Evolutionary conservation across 306 rosid species (phyloP), one percentile per base, ranked within the genome.

Genomic region (Prunus fruticosa): DNA sequence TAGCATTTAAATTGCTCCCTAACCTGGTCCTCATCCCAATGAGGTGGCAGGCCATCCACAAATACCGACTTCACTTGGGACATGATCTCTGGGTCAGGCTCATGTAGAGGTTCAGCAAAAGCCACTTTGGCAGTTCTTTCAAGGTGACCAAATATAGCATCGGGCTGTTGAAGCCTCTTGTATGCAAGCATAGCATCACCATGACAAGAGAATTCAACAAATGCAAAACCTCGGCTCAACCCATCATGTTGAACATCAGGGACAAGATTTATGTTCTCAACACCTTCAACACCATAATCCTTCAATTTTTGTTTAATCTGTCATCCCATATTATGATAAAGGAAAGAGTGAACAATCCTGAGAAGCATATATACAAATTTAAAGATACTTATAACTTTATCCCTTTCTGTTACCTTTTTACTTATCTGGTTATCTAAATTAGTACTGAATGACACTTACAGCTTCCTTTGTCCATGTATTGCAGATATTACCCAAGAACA

Each of bases 81-180:
- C 97, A 93, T 93, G 72, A 89, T 60, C 71, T 82, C 90, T 27
- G 89, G 93, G 74, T 85, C 89, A 38, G 91, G 92, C 72, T 90
- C 97, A 63, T 80, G 87, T 38, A 76, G 64, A 65, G 96, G 96
- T 82, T 90, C 96, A 63, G 94, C 93, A 88, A 93, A 93, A 69
- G 91, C 96, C 82, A 93, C 96, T 83, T 93, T 93, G 64, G 87
- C 96, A 38, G 93, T 87, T 82, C 94, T 85, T 84, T 93, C 98
- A 79, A 87, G 67, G 73, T 92, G 96, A 69, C 96, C 98, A 84
- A 93, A 90, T 62, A 93, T 76, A 72, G 77, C 98, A 80, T 90
- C 98, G 23, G 91, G 88, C 84, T 87, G 87, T 81, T 89, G 98
- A 87, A 93, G 93, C 79, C 96, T 87, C 92, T 90, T 93, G 78